These are phyloP conservation scores for Coffea humblotiana DNA, from an alignment of 305 asterid genomes.

Conservation along the genomic window DNA sequence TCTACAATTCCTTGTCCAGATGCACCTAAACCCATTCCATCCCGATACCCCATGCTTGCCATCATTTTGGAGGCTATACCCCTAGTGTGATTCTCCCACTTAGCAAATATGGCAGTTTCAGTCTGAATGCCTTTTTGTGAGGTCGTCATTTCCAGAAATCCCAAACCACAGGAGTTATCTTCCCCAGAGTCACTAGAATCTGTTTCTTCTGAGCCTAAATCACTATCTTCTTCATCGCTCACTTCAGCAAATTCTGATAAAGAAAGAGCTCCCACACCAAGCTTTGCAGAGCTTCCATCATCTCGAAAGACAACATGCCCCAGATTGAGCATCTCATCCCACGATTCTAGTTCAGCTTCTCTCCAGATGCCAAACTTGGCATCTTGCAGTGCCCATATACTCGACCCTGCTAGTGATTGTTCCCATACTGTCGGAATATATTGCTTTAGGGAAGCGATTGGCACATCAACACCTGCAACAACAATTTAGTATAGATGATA, in stretches of 20 bases:
- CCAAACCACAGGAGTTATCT: slow-evolving; percentile 58
- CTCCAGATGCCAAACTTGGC: slow-evolving; percentile 66
- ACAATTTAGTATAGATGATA: neutral
- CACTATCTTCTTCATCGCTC: slow-evolving; percentile 61
- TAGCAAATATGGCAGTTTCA: slow-evolving; percentile 79
- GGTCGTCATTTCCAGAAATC: slow-evolving; percentile 57
- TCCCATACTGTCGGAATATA: slow-evolving; percentile 71
- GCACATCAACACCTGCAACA: slow-evolving; percentile 67
- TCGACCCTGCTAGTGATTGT: slow-evolving; percentile 77
- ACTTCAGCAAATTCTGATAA: slow-evolving; percentile 57
- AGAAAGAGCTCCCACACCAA: slow-evolving; percentile 62
- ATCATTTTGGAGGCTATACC: slow-evolving; percentile 96
- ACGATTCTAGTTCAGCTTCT: slow-evolving; percentile 83
- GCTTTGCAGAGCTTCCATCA: slow-evolving; percentile 70
- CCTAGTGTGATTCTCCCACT: slow-evolving; percentile 97
- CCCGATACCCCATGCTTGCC: slow-evolving; percentile 97
- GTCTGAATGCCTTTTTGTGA: slow-evolving; percentile 71
- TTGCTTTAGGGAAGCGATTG: slow-evolving; percentile 63
- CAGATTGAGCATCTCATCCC: slow-evolving; percentile 64
- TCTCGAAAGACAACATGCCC: slow-evolving; percentile 68
- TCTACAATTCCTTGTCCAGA: slow-evolving; percentile 87
- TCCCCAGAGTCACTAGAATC: slow-evolving; percentile 62
- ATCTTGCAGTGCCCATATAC: slow-evolving; percentile 28
- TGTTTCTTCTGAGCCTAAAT: slow-evolving; percentile 44
- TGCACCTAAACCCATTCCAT: slow-evolving; percentile 95